Percentiles rank a stretch among this genome's conserved stretches.
These are phyloP conservation scores for Magnusiomyces suaveolens DNA, from an alignment of 1,139 yeast genomes.

Conservation along the genomic window DNA sequence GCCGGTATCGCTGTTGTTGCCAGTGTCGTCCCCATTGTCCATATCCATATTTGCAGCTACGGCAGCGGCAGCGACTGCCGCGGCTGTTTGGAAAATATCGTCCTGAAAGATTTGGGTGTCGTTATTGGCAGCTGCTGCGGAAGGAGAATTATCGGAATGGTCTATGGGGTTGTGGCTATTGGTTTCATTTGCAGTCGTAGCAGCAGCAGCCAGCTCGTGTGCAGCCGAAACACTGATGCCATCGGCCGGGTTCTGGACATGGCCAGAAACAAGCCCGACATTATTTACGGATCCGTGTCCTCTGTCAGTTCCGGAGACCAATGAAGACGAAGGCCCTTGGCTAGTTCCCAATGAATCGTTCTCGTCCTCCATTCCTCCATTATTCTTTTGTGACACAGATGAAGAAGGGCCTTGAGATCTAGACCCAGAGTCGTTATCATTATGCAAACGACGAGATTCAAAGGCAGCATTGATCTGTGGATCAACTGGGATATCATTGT, in stretches of 20 bases:
- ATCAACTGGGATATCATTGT: conserved; percentile 42
- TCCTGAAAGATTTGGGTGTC: conserved; percentile 10
- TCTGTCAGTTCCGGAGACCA: no score
- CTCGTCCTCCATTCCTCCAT: background rate
- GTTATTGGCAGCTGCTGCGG: background rate
- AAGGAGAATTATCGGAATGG: conserved; percentile 14
- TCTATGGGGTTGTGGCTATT: background rate
- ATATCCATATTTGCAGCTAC: background rate
- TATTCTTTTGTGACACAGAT: background rate
- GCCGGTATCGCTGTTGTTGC: background rate
- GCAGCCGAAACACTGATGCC: background rate
- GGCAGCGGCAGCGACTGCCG: conserved; percentile 2
- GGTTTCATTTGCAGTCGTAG: background rate
- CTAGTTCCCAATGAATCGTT: background rate
- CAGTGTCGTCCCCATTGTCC: background rate
- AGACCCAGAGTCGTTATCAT: background rate
- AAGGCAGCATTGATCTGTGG: conserved; percentile 51
- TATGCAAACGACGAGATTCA: conserved; percentile 34
- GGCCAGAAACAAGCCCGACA: no score
- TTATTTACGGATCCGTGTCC: no score
- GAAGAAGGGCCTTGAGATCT: background rate
- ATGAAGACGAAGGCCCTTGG: background rate
- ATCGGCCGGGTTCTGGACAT: no score
- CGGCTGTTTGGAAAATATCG: background rate
- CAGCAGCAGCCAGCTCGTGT: background rate